Evolutionary conservation across 1,284 basidiomycete species (phyloP), one percentile per base, ranked within the genome.

Genomic region (Sphaerobolus stellatus): DNA sequence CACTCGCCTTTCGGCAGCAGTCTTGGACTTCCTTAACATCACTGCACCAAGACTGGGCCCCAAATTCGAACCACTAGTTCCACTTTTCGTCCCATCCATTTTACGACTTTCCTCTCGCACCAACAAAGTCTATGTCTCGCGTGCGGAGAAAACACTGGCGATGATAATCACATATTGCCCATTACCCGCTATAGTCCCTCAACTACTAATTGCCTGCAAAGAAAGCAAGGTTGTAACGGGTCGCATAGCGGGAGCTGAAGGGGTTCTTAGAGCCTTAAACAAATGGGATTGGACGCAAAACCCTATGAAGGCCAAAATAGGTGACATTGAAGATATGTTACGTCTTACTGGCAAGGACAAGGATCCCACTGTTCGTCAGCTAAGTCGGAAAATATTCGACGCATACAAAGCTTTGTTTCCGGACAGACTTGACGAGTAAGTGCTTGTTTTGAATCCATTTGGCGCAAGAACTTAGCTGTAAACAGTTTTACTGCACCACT

Each of bases 71-170:
- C 77, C 83, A 2, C 75, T 93, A n/a, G 68, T 92, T 5, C 71
- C 81, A 7, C 66, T 83, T 28, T 86, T 88, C 65, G 64, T 92
- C 34, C 90, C 91, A 0, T 73, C 82, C 8, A 71, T 94, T 22
- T 73, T 94, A 16, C 71, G 74, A 2, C 73, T 92, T 27, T 89
- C 88, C 57, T 77, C 81, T 33, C 81, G 90, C n/a, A 79, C 90
- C 13, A 93, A 89, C 76, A 94, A 92, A 68, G 82, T 94, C 49
- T 84, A 90, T 66, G 72, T 85, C 58, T 77, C 76, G 43, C 82
- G 90, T 28, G 83, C 88, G 5, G 80, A 77, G 57, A 66, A 76
- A 1, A 84, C 82, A 62, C 77, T 92, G 28, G 65, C 78, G 29
- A 66, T 74, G 30, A 78, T 92, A 57, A 78, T 92, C 53, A 81